These are phyloP conservation scores for Arthrobotrys pseudoclavata DNA, from an alignment of 2,329 filamentous ascomycete genomes.

Conservation along the genomic window DNA sequence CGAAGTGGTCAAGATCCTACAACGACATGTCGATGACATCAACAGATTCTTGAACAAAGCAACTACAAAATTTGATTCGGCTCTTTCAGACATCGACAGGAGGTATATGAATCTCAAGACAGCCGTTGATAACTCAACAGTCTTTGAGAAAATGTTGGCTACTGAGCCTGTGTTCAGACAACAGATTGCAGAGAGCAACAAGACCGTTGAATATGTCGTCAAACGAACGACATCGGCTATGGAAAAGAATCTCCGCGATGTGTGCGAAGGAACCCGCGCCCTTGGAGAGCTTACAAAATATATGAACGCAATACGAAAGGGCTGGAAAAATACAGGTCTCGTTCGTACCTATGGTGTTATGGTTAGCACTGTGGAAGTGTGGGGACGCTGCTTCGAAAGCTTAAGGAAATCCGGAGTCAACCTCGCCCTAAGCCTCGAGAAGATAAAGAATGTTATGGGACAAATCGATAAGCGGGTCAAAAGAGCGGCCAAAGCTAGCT, in stretches of 20 bases:
- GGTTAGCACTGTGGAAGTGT: slow-evolving; percentile 92
- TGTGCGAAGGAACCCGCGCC: slow-evolving; percentile 81
- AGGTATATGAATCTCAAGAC: slow-evolving; percentile 84
- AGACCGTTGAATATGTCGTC: slow-evolving; percentile 90
- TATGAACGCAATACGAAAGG: slow-evolving; percentile 75
- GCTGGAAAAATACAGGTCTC: slow-evolving; percentile 74
- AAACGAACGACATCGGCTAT: slow-evolving; percentile 81
- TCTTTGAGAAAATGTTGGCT: slow-evolving; percentile 89
- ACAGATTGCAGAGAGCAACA: slow-evolving; percentile 87
- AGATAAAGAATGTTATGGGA: slow-evolving; percentile 81
- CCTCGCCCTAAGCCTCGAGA: slow-evolving; percentile 77
- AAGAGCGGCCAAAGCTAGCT: slow-evolving; percentile 74
- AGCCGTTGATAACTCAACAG: slow-evolving; percentile 80
- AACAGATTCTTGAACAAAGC: slow-evolving; percentile 90
- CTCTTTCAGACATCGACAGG: slow-evolving; percentile 81
- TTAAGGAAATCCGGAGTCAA: slow-evolving; percentile 80
- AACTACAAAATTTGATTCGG: slow-evolving; percentile 84
- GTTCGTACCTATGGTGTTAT: slow-evolving; percentile 86
- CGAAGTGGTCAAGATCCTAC: slow-evolving; percentile 88
- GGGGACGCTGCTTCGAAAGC: slow-evolving; percentile 83
- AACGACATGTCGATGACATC: slow-evolving; percentile 92
- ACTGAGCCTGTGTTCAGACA: slow-evolving; percentile 81
- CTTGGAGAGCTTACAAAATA: slow-evolving; percentile 83
- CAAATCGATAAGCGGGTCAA: slow-evolving; percentile 90
- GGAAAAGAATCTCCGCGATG: slow-evolving; percentile 82